phyloP scores from a whole-genome alignment of 768 basidiomycete species.

The Phanerochaete sordida region DNA sequence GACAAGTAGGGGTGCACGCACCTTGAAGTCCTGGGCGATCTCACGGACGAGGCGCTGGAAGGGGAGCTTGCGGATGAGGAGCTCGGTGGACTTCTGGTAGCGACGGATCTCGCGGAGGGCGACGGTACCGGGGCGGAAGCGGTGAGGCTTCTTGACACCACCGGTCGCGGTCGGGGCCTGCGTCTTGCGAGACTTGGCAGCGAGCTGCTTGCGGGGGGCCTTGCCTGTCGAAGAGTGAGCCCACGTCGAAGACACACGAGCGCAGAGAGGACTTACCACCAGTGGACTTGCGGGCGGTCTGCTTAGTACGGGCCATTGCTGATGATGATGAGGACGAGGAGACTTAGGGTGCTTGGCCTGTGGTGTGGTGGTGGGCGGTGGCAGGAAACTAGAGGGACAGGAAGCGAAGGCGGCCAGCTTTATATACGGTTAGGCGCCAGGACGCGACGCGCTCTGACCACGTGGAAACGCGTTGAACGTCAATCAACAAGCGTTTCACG shows the following conservation, averaged over 20 bases:
- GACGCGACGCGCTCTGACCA: slow-evolving; percentile 15
- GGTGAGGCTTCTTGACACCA: slow-evolving; percentile 62
- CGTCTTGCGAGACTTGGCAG: slow-evolving; percentile 65
- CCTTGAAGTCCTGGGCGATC: slow-evolving; percentile 67
- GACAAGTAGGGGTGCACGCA: slow-evolving; percentile 15
- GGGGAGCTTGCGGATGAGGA: slow-evolving; percentile 48
- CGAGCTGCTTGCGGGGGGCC: slow-evolving; percentile 70
- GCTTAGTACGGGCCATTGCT: slow-evolving; percentile 71
- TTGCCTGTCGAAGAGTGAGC: slow-evolving; percentile 34
- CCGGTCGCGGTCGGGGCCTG: slow-evolving; percentile 50
- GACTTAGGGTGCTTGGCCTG: background rate
- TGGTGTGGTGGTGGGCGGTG: slow-evolving; percentile 1
- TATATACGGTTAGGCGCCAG: slow-evolving; percentile 19
- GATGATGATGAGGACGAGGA: background rate
- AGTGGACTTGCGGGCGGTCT: slow-evolving; percentile 75
- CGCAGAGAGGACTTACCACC: slow-evolving; percentile 44
- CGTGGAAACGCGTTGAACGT: slow-evolving; percentile 22
- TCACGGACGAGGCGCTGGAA: slow-evolving; percentile 66
- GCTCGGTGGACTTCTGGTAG: slow-evolving; percentile 38
- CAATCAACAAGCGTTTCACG: slow-evolving; percentile 24
- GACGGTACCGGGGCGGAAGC: slow-evolving; percentile 37
- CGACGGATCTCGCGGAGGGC: slow-evolving; percentile 37
- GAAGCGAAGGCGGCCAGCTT: background rate
- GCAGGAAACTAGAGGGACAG: slow-evolving; percentile 4
- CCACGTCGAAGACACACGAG: background rate